These are phyloP conservation scores for Talaromyces nanjingensis DNA, from an alignment of 495 filamentous ascomycete species.

Conservation along the genomic window DNA sequence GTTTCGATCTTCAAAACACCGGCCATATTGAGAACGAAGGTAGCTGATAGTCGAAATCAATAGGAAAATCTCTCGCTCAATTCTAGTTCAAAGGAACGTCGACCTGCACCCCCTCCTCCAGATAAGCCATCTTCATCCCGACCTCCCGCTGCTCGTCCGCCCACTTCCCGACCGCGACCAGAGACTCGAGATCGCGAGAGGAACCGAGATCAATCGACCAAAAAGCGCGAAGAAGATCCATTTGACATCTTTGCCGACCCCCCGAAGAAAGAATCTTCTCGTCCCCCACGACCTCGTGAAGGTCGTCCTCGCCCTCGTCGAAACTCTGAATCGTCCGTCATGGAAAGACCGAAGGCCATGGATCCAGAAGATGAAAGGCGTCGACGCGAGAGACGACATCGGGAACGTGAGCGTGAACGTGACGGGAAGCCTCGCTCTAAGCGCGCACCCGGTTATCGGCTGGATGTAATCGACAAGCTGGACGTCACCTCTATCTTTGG, in stretches of 20 bases:
- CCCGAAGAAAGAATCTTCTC: slow-evolving; percentile 23
- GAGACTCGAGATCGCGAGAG: slow-evolving; percentile 47
- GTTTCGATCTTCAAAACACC: slow-evolving; percentile 25
- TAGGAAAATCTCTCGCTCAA: slow-evolving; percentile 39
- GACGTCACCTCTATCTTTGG: slow-evolving; percentile 98
- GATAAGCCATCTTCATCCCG: slow-evolving; percentile 25
- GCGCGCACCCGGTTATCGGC: slow-evolving; percentile 47
- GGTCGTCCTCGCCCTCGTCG: slow-evolving; percentile 58
- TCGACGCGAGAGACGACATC: slow-evolving; percentile 61
- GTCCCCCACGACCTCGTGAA: slow-evolving; percentile 16
- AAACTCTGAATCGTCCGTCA: slow-evolving; percentile 90
- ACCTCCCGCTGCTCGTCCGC: slow-evolving; percentile 21
- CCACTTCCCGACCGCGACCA: slow-evolving; percentile 40
- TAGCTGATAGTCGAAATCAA: not conserved
- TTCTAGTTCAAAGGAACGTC: slow-evolving; percentile 33
- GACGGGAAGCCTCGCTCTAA: slow-evolving; percentile 51
- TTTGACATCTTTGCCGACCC: slow-evolving; percentile 59
- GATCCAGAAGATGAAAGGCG: slow-evolving; percentile 70
- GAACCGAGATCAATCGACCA: slow-evolving; percentile 45
- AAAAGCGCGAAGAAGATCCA: slow-evolving; percentile 26
- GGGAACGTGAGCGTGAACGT: slow-evolving; percentile 61
- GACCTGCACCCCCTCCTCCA: slow-evolving; percentile 28
- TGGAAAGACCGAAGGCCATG: slow-evolving; percentile 56
- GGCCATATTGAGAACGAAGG: not conserved
- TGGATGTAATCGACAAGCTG: slow-evolving; percentile 95